These are phyloP conservation scores for Pouteria campechiana DNA, from an alignment of 179 eudicot species.

Conservation along the genomic window DNA sequence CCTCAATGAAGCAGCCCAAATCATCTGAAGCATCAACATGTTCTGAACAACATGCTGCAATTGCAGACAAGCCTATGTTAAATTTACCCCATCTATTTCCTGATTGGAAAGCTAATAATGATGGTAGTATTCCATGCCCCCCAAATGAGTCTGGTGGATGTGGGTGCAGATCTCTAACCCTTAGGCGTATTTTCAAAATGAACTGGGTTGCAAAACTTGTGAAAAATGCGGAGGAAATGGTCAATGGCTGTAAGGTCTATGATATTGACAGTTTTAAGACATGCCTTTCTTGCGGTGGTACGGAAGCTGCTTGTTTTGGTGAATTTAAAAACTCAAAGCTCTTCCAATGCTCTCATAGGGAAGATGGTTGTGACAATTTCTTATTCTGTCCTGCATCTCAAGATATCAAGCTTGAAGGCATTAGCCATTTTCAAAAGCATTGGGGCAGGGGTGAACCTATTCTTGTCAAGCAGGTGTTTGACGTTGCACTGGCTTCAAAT, in stretches of 20 bases:
- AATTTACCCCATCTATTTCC: constrained; percentile 30
- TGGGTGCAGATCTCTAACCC: constrained; percentile 42
- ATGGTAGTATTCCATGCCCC: constrained; percentile 82
- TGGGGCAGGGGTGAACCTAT: constrained; percentile 83
- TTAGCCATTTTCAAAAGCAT: constrained; percentile 56
- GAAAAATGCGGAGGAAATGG: constrained; percentile 93
- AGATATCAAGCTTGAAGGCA: constrained; percentile 58
- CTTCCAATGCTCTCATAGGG: constrained; percentile 43
- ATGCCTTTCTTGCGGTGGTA: too few species aligned
- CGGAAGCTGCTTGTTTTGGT: too few species aligned
- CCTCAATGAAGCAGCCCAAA: constrained; percentile 16
- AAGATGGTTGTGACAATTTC: constrained; percentile 42
- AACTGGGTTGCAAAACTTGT: constrained; percentile 96
- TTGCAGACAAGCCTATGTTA: constrained; percentile 25
- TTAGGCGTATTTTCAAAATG: constrained; percentile 86
- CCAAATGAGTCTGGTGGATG: constrained; percentile 77
- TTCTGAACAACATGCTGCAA: too few species aligned
- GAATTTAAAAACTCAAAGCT: constrained; percentile 31
- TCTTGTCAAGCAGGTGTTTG: constrained; percentile 62
- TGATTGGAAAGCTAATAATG: constrained; percentile 71
- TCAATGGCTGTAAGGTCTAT: constrained; percentile 62
- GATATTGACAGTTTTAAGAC: constrained; percentile 14
- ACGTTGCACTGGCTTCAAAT: constrained; percentile 39
- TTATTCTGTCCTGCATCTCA: constrained; percentile 63
- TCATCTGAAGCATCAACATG: too few species aligned